Evolutionary conservation across 164 flowering plant species (phyloP).

Genomic region (Dillenia suffruticosa): DNA sequence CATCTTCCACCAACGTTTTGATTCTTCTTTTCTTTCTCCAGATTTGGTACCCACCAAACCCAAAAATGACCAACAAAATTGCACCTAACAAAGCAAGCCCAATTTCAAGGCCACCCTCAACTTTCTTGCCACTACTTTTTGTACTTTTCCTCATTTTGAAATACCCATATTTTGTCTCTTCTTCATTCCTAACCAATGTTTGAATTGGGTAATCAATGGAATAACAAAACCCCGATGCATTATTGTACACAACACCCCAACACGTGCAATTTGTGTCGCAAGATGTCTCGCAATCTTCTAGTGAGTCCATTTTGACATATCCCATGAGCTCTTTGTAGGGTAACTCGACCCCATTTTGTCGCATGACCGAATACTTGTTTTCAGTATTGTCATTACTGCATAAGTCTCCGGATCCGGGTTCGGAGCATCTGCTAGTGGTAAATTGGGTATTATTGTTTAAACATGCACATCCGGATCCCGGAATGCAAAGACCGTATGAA

Average conservation of each 20-base stretch:
- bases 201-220: slow-evolving; percentile 59
- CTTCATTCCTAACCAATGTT: slow-evolving; percentile 52
- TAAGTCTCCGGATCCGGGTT: slow-evolving; percentile 35
- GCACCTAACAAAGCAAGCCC: slow-evolving; percentile 36
- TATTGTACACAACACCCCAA: slow-evolving; percentile 77
- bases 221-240: slow-evolving; percentile 81
- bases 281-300: slow-evolving; percentile 46
- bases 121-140: slow-evolving; percentile 9
- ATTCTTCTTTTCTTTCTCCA: slow-evolving; percentile 36
- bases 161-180: slow-evolving; percentile 58
- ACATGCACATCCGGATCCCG: slow-evolving; percentile 67
- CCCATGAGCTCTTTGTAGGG: slow-evolving; percentile 74
- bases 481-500: slow-evolving; percentile 59
- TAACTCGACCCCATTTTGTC: slow-evolving; percentile 61
- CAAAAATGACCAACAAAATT: slow-evolving; percentile 20
- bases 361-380: slow-evolving; percentile 28
- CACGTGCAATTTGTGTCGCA: slow-evolving; percentile 76
- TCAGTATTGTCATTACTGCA: slow-evolving; percentile 22
- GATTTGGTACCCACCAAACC: slow-evolving; percentile 21
- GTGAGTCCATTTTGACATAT: slow-evolving; percentile 36
- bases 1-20: slow-evolving; percentile 32
- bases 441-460: slow-evolving; percentile 44
- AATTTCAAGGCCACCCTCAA: slow-evolving; percentile 20
- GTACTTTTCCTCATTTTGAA: slow-evolving; percentile 42
- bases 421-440: slow-evolving; percentile 31